A percentile compares a stretch with the other conserved stretches of the same genome.
Conservation (phyloP, 306 rosid species). For the Casuarina equisetifolia region DNA sequence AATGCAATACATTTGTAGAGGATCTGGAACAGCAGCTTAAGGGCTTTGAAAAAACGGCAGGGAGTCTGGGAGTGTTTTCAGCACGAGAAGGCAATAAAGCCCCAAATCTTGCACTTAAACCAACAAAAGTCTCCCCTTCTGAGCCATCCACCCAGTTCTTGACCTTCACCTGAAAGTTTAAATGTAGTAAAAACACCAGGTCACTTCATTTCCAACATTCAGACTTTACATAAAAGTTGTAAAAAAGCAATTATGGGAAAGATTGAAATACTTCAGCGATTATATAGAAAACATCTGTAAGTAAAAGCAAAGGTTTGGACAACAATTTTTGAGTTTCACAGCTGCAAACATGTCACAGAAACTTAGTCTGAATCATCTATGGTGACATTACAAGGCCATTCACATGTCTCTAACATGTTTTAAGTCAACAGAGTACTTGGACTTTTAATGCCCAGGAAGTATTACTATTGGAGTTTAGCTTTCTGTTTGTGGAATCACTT, state of each 20-base stretch:
- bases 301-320: no score
- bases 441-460: not conserved
- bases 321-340: not conserved
- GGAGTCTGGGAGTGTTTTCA: slow-evolving; percentile 32
- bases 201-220: not conserved
- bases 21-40: slow-evolving; percentile 62
- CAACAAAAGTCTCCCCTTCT: slow-evolving; percentile 40
- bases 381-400: not conserved
- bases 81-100: slow-evolving; percentile 49
- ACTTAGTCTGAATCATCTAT: not conserved
- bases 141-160: slow-evolving; percentile 59
- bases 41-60: slow-evolving; percentile 59
- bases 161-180: slow-evolving; percentile 60
- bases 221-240: not conserved
- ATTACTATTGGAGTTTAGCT: not conserved
- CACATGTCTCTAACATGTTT: not conserved
- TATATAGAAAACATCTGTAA: not conserved
- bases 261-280: not conserved
- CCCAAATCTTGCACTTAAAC: slow-evolving; percentile 72
- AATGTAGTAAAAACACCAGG: not conserved
- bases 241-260: not conserved
- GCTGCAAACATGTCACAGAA: not conserved
- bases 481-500: not conserved
- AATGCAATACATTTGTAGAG: slow-evolving; percentile 50
- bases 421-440: not conserved